A percentile compares a stretch with the other conserved stretches of the same genome.
Conservation (phyloP, 305 asterid species). For the Ilex paraguariensis region DNA sequence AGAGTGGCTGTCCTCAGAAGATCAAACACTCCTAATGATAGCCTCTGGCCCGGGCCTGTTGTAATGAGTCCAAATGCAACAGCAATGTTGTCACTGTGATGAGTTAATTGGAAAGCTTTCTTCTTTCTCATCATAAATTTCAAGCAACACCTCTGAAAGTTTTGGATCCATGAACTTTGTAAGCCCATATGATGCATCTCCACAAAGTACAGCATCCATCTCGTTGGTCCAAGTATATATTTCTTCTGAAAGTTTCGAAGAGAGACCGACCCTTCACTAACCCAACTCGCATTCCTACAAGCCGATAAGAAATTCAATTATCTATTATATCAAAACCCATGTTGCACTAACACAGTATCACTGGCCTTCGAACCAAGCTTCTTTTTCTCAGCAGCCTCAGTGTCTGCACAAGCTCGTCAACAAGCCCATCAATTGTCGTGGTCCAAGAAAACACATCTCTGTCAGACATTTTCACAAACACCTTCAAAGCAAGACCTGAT, state of each 20-base stretch:
- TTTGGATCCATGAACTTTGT: slow-evolving; percentile 19
- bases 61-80: slow-evolving; percentile 19
- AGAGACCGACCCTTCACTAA: slow-evolving; percentile 18
- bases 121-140: slow-evolving; percentile 21
- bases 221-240: slow-evolving; percentile 25
- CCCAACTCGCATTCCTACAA: slow-evolving; percentile 26
- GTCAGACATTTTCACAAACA: slow-evolving; percentile 27
- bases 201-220: slow-evolving; percentile 14
- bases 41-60: slow-evolving; percentile 11
- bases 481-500: slow-evolving; percentile 7
- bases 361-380: slow-evolving; percentile 10
- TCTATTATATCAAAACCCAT: slow-evolving; percentile 15
- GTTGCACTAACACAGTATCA: slow-evolving; percentile 16
- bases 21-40: slow-evolving; percentile 17
- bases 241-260: slow-evolving; percentile 17
- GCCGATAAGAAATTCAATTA: slow-evolving; percentile 20
- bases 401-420: slow-evolving; percentile 26
- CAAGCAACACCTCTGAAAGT: slow-evolving; percentile 13
- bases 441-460: slow-evolving; percentile 32
- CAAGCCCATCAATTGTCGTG: slow-evolving; percentile 26
- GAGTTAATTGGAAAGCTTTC: slow-evolving; percentile 22
- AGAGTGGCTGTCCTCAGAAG: slow-evolving; percentile 29
- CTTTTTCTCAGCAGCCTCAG: slow-evolving; percentile 20
- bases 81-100: slow-evolving; percentile 30
- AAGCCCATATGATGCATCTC: slow-evolving; percentile 21